Evolutionary conservation across 306 rosid species (phyloP), one percentile per base, ranked within the genome.

Genomic region (Mimosa pudica): DNA sequence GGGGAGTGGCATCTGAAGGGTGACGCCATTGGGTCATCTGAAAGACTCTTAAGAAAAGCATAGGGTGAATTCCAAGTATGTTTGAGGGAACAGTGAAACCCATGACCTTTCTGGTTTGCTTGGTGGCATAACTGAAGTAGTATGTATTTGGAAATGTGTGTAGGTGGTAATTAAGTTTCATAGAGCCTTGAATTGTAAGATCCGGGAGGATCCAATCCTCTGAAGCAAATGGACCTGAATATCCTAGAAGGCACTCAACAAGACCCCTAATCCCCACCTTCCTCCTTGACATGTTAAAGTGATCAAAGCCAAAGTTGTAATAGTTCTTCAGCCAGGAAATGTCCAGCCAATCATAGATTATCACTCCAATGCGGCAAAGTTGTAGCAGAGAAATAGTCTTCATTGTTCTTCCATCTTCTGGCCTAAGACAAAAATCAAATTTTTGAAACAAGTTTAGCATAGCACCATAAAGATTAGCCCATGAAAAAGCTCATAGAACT

Each of bases 161-260:
- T 1, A 96, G 82, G 33, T 49, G 73, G 77, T 54, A 69, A 75
- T 96, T 96, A 71, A 89, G 92, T 70, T 62, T 80, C 46, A 88
- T 67, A 66, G 99, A 85, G n/a, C 99, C 99, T 85, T 96, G 99
- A 75, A 96, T 92, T 49, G 99, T 91, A 48, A 96, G 98, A 89
- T 96, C 98, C 0, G 99, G 98, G 33, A 96, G 97, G 89, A 96
- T 90, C 99, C 99, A 96, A 77, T 96, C 99, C 3, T 89, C 94
- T 10, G 98, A 88, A 55, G 99, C 89, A 76, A 93, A 93, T 2
- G 99, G 98, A 64, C 99, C 98, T 0, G 93, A 64, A 84, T 90
- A 85, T 36, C 99, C 99, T 77, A 90, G 70, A 54, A 93, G 89
- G 80, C 89, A 90, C 69, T 96, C 89, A 67, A 88, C 76, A 74